Conservation (phyloP, 2,329 filamentous ascomycete genomes). For the Hymenotorrendiella dingleyae region DNA sequence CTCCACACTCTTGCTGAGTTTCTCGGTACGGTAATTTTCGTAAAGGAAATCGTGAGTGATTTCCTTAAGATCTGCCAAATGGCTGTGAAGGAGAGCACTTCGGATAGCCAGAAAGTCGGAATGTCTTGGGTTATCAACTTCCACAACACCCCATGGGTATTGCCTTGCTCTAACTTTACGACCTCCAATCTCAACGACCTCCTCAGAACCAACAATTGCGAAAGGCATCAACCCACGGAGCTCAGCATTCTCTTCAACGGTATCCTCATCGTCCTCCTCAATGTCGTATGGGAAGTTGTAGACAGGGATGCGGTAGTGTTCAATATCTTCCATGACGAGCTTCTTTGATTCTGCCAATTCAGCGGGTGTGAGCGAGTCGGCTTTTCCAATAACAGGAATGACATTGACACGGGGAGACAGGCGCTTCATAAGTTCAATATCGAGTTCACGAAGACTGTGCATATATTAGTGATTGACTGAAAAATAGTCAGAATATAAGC, state of each 20-base stretch:
- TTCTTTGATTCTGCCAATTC: conserved; percentile 99
- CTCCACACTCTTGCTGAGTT: conserved; percentile 98
- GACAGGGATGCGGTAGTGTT: conserved; percentile 98
- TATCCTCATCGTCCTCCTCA: conserved; percentile 98
- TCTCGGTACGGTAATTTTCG: conserved; percentile 99
- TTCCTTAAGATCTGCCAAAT: conserved; percentile 97
- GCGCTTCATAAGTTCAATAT: conserved; percentile 99
- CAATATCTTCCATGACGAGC: conserved; percentile 99
- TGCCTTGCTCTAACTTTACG: conserved; percentile 90
- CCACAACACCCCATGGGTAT: conserved; percentile 98
- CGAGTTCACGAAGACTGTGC: conserved; percentile 85
- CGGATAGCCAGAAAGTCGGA: conserved; percentile 97
- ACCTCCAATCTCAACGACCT: conserved; percentile 88
- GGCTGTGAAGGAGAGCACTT: conserved; percentile 93
- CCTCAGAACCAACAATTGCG: conserved; percentile 96
- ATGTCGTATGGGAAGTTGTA: conserved; percentile 99
- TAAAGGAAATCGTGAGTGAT: conserved; percentile 99
- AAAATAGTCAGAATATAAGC: conserved; percentile 27
- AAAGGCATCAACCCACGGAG: conserved; percentile 97
- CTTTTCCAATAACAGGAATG: conserved; percentile 97
- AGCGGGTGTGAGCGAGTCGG: conserved; percentile 91
- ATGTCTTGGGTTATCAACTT: conserved; percentile 98
- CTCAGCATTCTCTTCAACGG: conserved; percentile 98
- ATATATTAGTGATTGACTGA: conserved; percentile 13
- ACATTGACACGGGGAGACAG: conserved; percentile 97